Base-by-base conservation (phyloP, 163 green algal species). In the Botryococcus braunii region DNA sequence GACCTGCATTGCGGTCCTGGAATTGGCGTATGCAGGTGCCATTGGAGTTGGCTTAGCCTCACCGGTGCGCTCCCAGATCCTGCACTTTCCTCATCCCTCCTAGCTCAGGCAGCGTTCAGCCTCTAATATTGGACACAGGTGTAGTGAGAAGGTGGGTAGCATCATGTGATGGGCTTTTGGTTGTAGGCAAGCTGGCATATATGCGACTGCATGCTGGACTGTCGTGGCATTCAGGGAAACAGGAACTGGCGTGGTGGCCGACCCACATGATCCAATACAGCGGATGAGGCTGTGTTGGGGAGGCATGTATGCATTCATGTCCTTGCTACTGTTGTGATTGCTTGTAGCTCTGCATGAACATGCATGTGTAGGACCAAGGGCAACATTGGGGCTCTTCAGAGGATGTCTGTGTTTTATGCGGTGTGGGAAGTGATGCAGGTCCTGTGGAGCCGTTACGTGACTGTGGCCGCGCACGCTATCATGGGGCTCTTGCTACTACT, bases 1-100 rank as follows among this genome's bases (percentile, higher is more conserved):
- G 85, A 68, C 74, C 2, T 96, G 89, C 80, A 87, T 94, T 9
- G 77, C 68, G 9, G 66, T 96, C 31, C 79, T 93, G 13, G 52
- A 71, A 46, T 31, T 73, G 5, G 79, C 80, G 13, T 90, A 91
- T 61, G 71, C 64, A 9, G 77, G 78, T 31, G 81, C 78, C 37
- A 74, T 91, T n/a, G 76, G 69, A 0, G 76, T 86, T 37, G 81
- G 65, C 25, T 40, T 84, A 6, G 52, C 66, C 4, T 85, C 67
- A 0, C 47, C 65, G 61, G 71, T 64, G 68, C 56, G 65, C 31
- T 72, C 27, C 57, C n/a, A 47, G 50, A 11, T 27, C 48, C n/a
- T 29, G 76, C 43, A 11, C 8, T n/a, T 46, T 9, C 36, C 6
- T 27, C 21, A 13, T 66, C 25, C 59, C 36, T 50, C 9, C 8